phyloP scores from a whole-genome alignment of 164 flowering plant species.

The Tinospora cordifolia region DNA sequence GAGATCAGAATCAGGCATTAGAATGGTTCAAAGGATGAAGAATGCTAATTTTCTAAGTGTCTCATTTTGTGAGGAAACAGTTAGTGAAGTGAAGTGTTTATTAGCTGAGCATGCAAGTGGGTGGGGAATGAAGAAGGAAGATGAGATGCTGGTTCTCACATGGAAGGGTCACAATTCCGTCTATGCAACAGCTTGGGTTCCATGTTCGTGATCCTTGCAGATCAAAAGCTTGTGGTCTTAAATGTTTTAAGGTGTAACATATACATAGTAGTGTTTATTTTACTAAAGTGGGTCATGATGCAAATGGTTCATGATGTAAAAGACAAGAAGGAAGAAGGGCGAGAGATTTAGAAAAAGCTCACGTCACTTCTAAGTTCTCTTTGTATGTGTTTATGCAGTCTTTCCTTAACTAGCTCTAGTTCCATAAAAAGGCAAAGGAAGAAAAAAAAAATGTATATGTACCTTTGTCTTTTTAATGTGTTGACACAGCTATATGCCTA shows the following conservation, averaged over 20 bases:
- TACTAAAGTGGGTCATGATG: neutral
- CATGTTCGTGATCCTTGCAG: constrained; percentile 21
- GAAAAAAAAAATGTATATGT: constrained; percentile 5
- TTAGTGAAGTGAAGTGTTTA: constrained; percentile 44
- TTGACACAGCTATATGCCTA: neutral
- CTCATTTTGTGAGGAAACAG: constrained; percentile 55
- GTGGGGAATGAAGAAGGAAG: constrained; percentile 86
- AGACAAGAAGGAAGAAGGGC: constrained; percentile 10
- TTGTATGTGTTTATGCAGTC: neutral
- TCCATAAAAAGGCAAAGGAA: constrained; percentile 8
- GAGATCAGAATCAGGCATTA: constrained; percentile 44
- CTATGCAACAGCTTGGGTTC: constrained; percentile 66
- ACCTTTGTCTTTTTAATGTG: neutral
- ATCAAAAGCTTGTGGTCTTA: constrained; percentile 15
- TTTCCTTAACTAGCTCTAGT: neutral
- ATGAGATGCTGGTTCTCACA: constrained; percentile 65
- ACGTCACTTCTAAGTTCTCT: neutral
- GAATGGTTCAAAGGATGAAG: constrained; percentile 41
- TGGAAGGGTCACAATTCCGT: constrained; percentile 85
- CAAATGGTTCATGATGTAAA: constrained; percentile 14
- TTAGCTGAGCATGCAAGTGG: constrained; percentile 81
- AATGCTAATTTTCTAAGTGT: constrained; percentile 32
- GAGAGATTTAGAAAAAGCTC: neutral
- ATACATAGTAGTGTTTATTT: too few species aligned
- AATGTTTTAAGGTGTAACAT: neutral